Percentiles rank a stretch among this genome's conserved stretches.
phyloP scores from a whole-genome alignment of 352 stramenopile species.

The Pythium periplocum region DNA sequence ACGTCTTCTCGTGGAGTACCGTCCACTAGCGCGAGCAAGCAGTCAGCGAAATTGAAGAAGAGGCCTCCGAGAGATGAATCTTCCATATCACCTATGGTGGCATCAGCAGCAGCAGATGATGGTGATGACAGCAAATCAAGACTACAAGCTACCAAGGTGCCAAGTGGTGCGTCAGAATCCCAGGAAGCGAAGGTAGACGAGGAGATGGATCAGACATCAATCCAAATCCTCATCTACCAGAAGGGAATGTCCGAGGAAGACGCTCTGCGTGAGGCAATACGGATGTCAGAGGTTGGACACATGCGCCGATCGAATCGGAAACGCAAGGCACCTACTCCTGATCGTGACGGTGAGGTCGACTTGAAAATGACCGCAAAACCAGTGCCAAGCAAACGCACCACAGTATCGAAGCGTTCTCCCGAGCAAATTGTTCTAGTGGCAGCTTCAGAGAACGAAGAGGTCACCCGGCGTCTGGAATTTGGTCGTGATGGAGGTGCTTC shows the following conservation, averaged over 20 bases:
- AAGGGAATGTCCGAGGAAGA: constrained; percentile 72
- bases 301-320: constrained; percentile 20
- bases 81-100: too few species aligned
- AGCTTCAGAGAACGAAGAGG: constrained; percentile 5
- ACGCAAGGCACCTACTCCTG: constrained; percentile 11
- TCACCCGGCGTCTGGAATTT: constrained; percentile 17
- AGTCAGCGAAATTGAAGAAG: not conserved
- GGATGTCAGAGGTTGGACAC: constrained; percentile 38
- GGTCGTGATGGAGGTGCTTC: not conserved
- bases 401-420: too few species aligned
- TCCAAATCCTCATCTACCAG: constrained; percentile 56
- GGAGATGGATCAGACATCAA: constrained; percentile 28
- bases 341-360: too few species aligned
- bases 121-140: too few species aligned
- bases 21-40: not conserved
- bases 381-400: not conserved
- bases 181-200: constrained; percentile 3
- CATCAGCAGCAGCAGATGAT: too few species aligned
- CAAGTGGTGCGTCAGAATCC: not conserved
- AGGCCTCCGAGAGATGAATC: too few species aligned
- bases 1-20: too few species aligned
- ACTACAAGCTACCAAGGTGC: not conserved
- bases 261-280: constrained; percentile 52
- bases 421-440: too few species aligned
- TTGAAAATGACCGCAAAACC: not conserved